phyloP scores from a whole-genome alignment of 1,284 basidiomycete species.

The Taiwanofungus camphoratus region DNA sequence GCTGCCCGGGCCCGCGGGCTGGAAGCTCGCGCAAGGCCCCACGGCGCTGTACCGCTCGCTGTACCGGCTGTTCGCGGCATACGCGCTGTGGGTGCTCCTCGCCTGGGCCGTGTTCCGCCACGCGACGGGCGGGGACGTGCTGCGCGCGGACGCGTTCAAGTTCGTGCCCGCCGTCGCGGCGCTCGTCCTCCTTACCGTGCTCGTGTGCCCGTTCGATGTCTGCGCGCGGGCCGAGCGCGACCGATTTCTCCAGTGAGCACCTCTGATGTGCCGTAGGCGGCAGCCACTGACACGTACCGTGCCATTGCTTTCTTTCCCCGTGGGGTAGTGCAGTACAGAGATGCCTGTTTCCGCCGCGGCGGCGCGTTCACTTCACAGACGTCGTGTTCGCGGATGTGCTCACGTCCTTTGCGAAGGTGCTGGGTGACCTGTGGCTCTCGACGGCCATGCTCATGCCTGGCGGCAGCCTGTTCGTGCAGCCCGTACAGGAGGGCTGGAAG shows the following conservation, averaged over 20 bases:
- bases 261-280: background rate
- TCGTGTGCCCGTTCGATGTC: conserved; percentile 64
- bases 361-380: conserved; percentile 81
- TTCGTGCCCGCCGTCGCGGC: conserved; percentile 68
- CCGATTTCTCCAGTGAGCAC: conserved; percentile 66
- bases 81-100: conserved; percentile 49
- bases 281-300: conserved; percentile 1
- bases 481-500: conserved; percentile 54
- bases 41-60: conserved; percentile 50
- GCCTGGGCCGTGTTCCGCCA: conserved; percentile 67
- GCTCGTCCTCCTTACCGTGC: conserved; percentile 49
- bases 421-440: conserved; percentile 92
- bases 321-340: conserved; percentile 55
- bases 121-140: conserved; percentile 49
- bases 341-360: conserved; percentile 64
- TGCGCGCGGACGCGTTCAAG: conserved; percentile 67
- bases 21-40: conserved; percentile 31
- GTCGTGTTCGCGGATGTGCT: conserved; percentile 94
- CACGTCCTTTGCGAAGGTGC: conserved; percentile 94
- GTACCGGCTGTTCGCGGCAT: conserved; percentile 63
- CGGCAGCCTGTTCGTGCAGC: conserved; percentile 64
- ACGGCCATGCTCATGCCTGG: conserved; percentile 75
- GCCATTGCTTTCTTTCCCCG: background rate
- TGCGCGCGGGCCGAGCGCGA: conserved; percentile 66
- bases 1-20: conserved; percentile 27